These are phyloP conservation scores for Cyberlindnera petersonii DNA, from an alignment of 805 yeast genomes.

Conservation along the genomic window DNA sequence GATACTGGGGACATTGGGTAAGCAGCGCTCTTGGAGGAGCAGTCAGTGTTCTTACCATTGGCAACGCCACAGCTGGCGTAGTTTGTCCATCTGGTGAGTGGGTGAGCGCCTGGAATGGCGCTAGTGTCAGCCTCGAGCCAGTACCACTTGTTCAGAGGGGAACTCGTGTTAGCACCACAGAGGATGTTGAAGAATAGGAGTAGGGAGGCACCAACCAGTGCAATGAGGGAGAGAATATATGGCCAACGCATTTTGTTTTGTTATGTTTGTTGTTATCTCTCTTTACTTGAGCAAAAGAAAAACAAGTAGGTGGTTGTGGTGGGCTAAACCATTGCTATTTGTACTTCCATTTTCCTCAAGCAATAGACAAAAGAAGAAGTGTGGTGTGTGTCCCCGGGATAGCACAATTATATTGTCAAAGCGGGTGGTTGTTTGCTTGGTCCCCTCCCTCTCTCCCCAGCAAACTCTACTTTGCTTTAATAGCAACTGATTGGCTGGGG, in stretches of 20 bases:
- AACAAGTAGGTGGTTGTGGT: no score
- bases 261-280: no score
- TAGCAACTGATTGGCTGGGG: no score
- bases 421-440: no score
- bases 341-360: no score
- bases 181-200: conserved; percentile 60
- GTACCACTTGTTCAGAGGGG: conserved; percentile 62
- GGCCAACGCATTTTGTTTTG: conserved; percentile 33
- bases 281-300: no score
- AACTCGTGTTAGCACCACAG: conserved; percentile 53
- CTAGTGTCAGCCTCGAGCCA: conserved; percentile 77
- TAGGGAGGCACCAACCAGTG: conserved; percentile 44
- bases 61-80: conserved; percentile 56
- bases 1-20: conserved; percentile 78
- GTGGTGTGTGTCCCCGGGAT: no score
- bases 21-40: conserved; percentile 62
- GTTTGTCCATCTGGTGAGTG: conserved; percentile 71
- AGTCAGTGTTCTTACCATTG: conserved; percentile 44
- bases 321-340: no score
- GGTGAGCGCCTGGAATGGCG: conserved; percentile 36
- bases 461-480: no score
- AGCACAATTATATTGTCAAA: no score
- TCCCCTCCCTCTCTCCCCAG: no score
- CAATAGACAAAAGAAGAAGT: no score
- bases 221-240: conserved; percentile 30